phyloP scores from a whole-genome alignment of 441 rosid genomes.

The Jatropha podagrica region DNA sequence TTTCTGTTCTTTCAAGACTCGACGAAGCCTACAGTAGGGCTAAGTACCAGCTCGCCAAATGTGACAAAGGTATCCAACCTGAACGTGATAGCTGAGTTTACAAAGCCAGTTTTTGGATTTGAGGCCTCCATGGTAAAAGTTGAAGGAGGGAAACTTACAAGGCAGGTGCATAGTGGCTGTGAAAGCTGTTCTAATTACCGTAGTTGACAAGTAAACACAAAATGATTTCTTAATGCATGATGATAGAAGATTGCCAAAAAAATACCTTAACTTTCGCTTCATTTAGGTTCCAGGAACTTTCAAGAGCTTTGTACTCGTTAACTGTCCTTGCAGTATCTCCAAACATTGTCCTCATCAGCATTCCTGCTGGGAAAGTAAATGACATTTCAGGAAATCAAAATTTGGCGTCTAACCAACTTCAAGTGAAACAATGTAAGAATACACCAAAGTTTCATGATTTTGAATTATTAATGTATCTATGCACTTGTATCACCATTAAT shows the following conservation, averaged over 20 bases:
- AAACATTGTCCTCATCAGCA: constrained; percentile 33
- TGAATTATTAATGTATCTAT: neutral
- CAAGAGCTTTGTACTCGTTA: constrained; percentile 55
- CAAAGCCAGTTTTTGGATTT: constrained; percentile 63
- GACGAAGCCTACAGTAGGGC: constrained; percentile 38
- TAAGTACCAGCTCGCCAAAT: constrained; percentile 45
- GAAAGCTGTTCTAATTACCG: constrained; percentile 12
- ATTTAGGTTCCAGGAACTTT: constrained; percentile 48
- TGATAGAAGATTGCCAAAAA: constrained; percentile 6
- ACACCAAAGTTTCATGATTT: neutral
- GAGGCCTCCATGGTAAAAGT: constrained; percentile 45
- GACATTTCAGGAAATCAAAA: constrained; percentile 58
- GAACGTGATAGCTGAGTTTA: constrained; percentile 47
- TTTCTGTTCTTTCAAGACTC: constrained; percentile 34
- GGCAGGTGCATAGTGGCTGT: constrained; percentile 52
- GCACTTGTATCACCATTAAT: neutral
- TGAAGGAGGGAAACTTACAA: constrained; percentile 52
- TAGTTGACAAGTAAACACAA: constrained; percentile 2
- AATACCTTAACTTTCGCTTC: constrained; percentile 16
- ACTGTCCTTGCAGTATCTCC: constrained; percentile 34
- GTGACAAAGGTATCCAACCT: constrained; percentile 39
- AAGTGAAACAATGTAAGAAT: constrained; percentile 54
- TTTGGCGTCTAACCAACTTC: constrained; percentile 44
- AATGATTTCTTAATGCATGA: constrained; percentile 10
- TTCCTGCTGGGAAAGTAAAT: constrained; percentile 44